Percentiles rank a stretch among this genome's conserved stretches.
Evolutionary conservation across 1,284 basidiomycete genomes (phyloP).

Genomic region (Pseudozyma tsukubaensis): DNA sequence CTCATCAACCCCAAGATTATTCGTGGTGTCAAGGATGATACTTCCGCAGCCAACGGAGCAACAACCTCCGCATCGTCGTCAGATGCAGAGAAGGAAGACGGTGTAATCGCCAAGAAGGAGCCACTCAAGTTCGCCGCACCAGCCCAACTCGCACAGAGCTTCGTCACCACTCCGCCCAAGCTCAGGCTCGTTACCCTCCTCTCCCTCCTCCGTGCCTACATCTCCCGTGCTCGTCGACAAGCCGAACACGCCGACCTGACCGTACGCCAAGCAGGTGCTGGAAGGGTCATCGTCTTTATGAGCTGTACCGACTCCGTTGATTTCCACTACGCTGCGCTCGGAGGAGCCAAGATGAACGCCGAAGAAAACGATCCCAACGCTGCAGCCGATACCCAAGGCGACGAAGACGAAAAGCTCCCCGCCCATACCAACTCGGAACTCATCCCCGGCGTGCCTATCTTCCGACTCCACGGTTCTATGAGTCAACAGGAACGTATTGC

Average conservation of each 20-base stretch:
- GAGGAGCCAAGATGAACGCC: constrained; percentile 78
- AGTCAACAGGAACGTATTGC: constrained; percentile 83
- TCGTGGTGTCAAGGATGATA: constrained; percentile 58
- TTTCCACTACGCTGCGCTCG: constrained; percentile 92
- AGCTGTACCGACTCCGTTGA: constrained; percentile 98
- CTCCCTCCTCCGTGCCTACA: constrained; percentile 77
- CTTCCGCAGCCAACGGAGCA: constrained; percentile 4
- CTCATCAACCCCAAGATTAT: constrained; percentile 74
- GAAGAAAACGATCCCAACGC: constrained; percentile 44
- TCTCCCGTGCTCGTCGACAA: constrained; percentile 71
- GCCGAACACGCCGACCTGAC: constrained; percentile 31
- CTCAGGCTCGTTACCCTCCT: constrained; percentile 90
- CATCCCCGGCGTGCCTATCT: constrained; percentile 81
- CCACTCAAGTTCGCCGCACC: constrained; percentile 82
- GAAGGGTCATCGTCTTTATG: constrained; percentile 88
- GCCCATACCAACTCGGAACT: constrained; percentile 73
- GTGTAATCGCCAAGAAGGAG: constrained; percentile 71
- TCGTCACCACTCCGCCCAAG: constrained; percentile 90
- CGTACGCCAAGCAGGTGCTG: constrained; percentile 60
- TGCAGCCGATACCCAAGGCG: constrained; percentile 58
- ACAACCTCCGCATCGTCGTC: neutral
- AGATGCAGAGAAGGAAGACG: constrained; percentile 6
- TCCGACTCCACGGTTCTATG: constrained; percentile 93
- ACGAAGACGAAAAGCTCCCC: constrained; percentile 58
- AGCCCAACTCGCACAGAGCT: constrained; percentile 93